These are phyloP conservation scores for Centrapalus pauciflorus DNA, from an alignment of 129 eudicot genomes.

Conservation along the genomic window DNA sequence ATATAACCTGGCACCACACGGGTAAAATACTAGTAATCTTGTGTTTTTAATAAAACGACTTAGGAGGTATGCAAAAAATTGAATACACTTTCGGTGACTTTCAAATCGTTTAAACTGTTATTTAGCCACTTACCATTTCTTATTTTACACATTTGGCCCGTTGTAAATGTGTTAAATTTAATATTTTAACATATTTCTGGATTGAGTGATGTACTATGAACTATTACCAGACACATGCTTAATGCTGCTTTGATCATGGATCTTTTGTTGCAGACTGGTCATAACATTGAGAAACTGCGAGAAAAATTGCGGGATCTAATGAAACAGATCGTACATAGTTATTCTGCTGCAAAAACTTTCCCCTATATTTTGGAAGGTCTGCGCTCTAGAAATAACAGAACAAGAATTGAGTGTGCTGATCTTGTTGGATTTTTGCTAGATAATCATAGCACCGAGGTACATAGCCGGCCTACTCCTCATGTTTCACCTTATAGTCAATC, in stretches of 20 bases:
- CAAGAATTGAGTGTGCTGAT: constrained; percentile 83
- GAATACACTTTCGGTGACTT: too few relatives aligned
- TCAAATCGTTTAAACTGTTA: too few relatives aligned
- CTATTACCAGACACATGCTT: background rate
- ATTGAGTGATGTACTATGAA: background rate
- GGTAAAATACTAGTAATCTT: too few relatives aligned
- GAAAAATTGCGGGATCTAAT: constrained; percentile 85
- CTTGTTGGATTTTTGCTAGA: constrained; percentile 90
- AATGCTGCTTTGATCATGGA: background rate
- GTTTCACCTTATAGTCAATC: background rate
- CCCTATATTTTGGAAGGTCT: constrained; percentile 91
- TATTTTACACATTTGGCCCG: background rate
- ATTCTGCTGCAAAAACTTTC: constrained; percentile 86
- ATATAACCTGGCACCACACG: too few relatives aligned
- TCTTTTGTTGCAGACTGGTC: constrained; percentile 73
- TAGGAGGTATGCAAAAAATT: too few relatives aligned
- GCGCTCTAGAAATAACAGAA: constrained; percentile 87
- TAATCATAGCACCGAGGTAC: constrained; percentile 81
- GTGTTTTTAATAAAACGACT: too few relatives aligned
- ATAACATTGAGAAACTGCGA: constrained; percentile 89
- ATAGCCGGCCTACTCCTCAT: background rate
- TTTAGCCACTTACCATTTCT: too few relatives aligned
- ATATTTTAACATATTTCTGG: background rate
- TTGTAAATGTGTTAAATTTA: background rate
- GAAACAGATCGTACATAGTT: constrained; percentile 59